phyloP scores from a whole-genome alignment of 352 stramenopile species.

The Globisporangium okanoganense region DNA sequence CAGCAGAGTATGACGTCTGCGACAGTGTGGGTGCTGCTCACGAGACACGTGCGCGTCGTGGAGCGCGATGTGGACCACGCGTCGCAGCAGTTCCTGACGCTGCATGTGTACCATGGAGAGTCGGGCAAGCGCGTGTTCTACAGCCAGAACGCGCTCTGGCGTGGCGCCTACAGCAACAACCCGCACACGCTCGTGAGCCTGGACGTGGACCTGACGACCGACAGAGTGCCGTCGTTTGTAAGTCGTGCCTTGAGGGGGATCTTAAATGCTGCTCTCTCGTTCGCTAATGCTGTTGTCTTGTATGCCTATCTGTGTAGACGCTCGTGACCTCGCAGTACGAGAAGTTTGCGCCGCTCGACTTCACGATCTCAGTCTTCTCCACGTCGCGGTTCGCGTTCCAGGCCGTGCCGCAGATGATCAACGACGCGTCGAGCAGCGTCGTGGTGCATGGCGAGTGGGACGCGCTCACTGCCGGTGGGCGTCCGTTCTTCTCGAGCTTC shows the following conservation, averaged over 20 bases:
- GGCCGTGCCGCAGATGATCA: conserved; percentile 42
- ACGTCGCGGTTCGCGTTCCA: conserved; percentile 68
- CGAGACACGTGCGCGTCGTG: conserved; percentile 87
- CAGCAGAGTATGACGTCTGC: conserved; percentile 24
- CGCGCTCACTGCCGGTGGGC: conserved; percentile 39
- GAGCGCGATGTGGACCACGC: conserved; percentile 55
- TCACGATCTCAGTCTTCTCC: conserved; percentile 85
- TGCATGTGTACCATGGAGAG: conserved; percentile 86
- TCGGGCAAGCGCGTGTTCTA: conserved; percentile 75
- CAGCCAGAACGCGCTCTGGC: conserved; percentile 72
- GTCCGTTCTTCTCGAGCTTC: conserved; percentile 71
- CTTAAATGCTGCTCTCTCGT: background rate
- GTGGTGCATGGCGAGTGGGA: conserved; percentile 50
- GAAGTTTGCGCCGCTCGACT: conserved; percentile 88
- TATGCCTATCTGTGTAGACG: conserved; percentile 37
- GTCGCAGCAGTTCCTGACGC: conserved; percentile 81
- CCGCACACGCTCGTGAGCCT: conserved; percentile 89
- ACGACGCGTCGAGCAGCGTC: conserved; percentile 28
- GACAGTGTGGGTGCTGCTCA: conserved; percentile 91
- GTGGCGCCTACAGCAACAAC: conserved; percentile 92
- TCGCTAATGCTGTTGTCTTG: background rate
- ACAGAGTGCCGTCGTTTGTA: conserved; percentile 56
- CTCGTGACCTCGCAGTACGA: conserved; percentile 92
- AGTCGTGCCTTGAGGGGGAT: conserved; percentile 10
- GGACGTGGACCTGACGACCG: conserved; percentile 56